Base-by-base conservation (phyloP, 805 yeast genomes). In the Candida piceae region DNA sequence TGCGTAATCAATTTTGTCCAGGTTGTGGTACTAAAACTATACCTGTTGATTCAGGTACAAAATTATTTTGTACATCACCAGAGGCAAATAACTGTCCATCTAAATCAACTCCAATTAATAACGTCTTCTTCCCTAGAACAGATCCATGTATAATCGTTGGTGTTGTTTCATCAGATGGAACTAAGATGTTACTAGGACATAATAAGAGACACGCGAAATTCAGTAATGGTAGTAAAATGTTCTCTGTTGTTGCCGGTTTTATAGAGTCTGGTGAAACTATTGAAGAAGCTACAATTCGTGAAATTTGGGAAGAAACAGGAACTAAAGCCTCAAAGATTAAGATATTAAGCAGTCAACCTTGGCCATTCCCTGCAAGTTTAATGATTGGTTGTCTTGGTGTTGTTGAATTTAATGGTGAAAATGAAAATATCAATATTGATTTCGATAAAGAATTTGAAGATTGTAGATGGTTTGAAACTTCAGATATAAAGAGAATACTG, bases 221-320 rank as follows among this genome's bases (percentile, higher is more conserved):
- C 20, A 64, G 39, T 35, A 30, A 23, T 8, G 42, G n/a, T 11
- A 41, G 42, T 1, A 39, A 48, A 32, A 74, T 86, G 79, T 90
- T 81, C 61, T 73, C 90, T 13, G 82, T 95, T 53, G 76, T 94
- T 35, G 96, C 97, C 4, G 98, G 97, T 4, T 93, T 93, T 60
- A 79, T 90, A 76, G 98, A 90, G 58, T 96, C 96, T 1, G 83
- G 89, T 20, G 98, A 90, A 63, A 78, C 94, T 2, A 78, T 90
- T 16, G 97, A 90, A 60, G 80, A 77, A 32, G 93, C 96, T 10
- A 84, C 90, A 16, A 66, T 80, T 31, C 69, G 98, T 45, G 98
- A 90, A 58, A 82, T 85, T 21, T 89, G 93, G 87, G 98, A 90
- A 58, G 98, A 90, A 60, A 81, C 97, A 5, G 98, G 98, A 7